Evolutionary conservation across 192 early-diverging fungal genomes (phyloP), one percentile per base, ranked within the genome.

Genomic region (Haplosporangium gracile): DNA sequence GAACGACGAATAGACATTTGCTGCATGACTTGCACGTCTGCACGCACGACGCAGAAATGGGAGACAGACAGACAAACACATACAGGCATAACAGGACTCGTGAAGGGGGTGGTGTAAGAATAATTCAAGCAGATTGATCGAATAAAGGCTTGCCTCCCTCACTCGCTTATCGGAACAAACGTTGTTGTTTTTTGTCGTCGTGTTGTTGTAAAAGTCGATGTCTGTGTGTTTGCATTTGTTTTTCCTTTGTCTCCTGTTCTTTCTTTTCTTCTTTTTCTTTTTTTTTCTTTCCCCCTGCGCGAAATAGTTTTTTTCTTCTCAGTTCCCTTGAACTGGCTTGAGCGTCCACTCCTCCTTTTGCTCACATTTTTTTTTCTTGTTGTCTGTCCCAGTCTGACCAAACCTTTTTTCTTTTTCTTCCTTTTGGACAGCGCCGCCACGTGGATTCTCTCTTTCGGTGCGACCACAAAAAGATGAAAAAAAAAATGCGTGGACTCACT

Each of bases 181-280:
- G 45, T 22, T 77, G 16, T 71, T 18, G 9, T 49, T 69, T 77
- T 77, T 15, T 51, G 22, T 77, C 76, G 38, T 43, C 16, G 39
- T 34, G 43, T 45, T 34, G 43, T 13, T 45, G 43, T 29, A 60
- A 20, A 5, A 29, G 15, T 36, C 40, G 24, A 65, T 26, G 9
- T 55, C 26, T n/a, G 15, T 76, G 22, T 32, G 16, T 69, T 24
- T 34, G 42, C 32, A 70, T 47, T 39, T 34, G 16, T 42, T 53
- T 34, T 70, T 39, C 16, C 38, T 57, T 57, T 34, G 45, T 80
- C 29, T 80, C 32, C 70, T 60, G 22, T 40, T 63, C 18, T 45
- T 26, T 39, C 69, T 79, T 42, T 57, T 55, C 20, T 76, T 5
- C 39, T 11, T 65, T 43, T 18, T 40, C 10, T 9, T 16, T 77